Conservation (phyloP, 768 basidiomycete species). For the Tricholoma furcatifolium region DNA sequence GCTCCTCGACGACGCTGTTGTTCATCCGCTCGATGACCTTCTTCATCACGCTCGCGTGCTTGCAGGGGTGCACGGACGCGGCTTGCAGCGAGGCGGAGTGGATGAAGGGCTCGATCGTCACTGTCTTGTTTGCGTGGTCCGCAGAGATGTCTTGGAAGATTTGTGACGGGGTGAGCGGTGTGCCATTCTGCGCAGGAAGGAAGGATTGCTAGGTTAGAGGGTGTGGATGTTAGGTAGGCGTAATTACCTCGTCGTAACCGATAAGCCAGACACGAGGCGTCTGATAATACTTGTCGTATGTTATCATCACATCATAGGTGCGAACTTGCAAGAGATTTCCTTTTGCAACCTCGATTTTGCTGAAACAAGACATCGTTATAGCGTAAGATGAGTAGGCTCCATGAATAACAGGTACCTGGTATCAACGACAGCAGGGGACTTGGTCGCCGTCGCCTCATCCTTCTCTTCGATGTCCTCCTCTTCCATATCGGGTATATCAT, state of each 20-base stretch:
- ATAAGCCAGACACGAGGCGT: conserved; percentile 97
- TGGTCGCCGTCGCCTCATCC: conserved; percentile 82
- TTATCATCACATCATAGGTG: conserved; percentile 99
- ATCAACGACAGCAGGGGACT: conserved; percentile 39
- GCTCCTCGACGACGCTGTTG: conserved; percentile 78
- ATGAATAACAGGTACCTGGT: conserved; percentile 36
- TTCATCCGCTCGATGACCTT: conserved; percentile 99
- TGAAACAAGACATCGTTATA: conserved; percentile 22
- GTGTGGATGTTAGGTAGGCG: not conserved
- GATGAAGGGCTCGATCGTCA: conserved; percentile 98
- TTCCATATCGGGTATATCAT: conserved; percentile 99
- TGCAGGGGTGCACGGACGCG: conserved; percentile 97
- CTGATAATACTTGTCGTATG: conserved; percentile 99
- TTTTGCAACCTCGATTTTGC: conserved; percentile 64
- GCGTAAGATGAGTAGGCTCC: not conserved
- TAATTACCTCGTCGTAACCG: conserved; percentile 89
- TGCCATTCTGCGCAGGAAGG: conserved; percentile 63
- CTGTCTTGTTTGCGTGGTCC: conserved; percentile 97
- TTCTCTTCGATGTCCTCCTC: conserved; percentile 88
- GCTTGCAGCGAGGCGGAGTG: conserved; percentile 82
- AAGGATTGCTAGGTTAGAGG: conserved; percentile 4
- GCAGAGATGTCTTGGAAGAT: conserved; percentile 98
- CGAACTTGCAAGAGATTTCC: conserved; percentile 91
- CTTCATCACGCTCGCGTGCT: conserved; percentile 99
- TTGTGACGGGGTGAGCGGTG: conserved; percentile 82